Conservation (phyloP, 306 rosid genomes). For the Gastrolobium villosum region DNA sequence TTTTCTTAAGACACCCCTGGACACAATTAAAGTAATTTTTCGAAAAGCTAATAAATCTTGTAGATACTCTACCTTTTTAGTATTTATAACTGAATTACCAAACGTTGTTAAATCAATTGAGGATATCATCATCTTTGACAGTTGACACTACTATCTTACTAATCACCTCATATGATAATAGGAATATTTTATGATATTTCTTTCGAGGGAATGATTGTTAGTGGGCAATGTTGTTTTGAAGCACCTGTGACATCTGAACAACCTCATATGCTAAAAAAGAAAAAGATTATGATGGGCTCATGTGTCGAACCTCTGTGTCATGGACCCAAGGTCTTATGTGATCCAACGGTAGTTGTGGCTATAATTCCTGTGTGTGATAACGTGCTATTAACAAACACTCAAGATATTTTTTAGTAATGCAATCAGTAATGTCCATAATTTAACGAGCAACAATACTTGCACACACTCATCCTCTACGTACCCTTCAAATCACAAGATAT, state of each 20-base stretch:
- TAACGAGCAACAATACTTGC: background rate
- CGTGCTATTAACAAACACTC: background rate
- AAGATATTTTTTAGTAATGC: background rate
- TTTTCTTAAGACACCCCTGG: constrained; percentile 40
- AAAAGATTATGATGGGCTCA: constrained; percentile 44
- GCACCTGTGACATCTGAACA: constrained; percentile 59
- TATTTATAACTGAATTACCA: constrained; percentile 18
- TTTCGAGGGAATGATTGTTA: constrained; percentile 55
- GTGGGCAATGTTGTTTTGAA: constrained; percentile 47
- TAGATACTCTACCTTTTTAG: constrained; percentile 3
- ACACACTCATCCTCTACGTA: background rate
- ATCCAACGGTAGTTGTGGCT: constrained; percentile 47
- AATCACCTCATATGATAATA: constrained; percentile 25
- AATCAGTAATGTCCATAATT: background rate
- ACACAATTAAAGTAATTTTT: constrained; percentile 38
- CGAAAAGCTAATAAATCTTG: background rate
- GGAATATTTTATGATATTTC: constrained; percentile 32
- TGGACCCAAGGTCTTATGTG: constrained; percentile 39
- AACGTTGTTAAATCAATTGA: constrained; percentile 32
- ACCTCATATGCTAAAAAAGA: constrained; percentile 24
- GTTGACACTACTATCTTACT: constrained; percentile 37
- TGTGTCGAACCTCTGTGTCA: constrained; percentile 47
- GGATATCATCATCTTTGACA: constrained; percentile 42
- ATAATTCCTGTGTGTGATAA: constrained; percentile 39
- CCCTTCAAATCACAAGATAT: constrained; percentile 6